phyloP scores from a whole-genome alignment of 257 asterid species.

The Jacaranda copaia region DNA sequence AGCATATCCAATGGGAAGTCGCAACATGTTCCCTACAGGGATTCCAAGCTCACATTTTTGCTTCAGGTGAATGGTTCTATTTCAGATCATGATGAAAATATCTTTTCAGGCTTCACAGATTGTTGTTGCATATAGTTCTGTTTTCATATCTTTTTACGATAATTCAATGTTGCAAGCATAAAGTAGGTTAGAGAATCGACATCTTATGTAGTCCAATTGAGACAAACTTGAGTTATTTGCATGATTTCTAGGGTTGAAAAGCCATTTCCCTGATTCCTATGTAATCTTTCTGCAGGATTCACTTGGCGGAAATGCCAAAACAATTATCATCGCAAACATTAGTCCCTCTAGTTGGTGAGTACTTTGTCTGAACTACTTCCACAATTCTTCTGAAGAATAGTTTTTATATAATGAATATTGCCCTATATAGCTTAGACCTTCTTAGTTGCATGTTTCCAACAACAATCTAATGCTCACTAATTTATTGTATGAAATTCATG shows the following conservation, averaged over 20 bases:
- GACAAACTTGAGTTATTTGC: not conserved
- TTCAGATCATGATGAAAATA: slow-evolving; percentile 31
- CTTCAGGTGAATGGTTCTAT: slow-evolving; percentile 76
- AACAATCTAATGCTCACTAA: not conserved
- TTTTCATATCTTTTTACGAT: slow-evolving; percentile 7
- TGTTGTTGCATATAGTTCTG: slow-evolving; percentile 15
- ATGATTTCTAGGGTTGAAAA: not conserved
- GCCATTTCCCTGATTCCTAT: slow-evolving; percentile 20
- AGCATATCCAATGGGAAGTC: slow-evolving; percentile 88
- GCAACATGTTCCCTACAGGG: slow-evolving; percentile 94
- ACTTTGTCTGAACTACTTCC: slow-evolving; percentile 27
- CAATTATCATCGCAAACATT: slow-evolving; percentile 90
- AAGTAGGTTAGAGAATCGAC: not conserved
- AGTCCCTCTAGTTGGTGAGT: slow-evolving; percentile 87
- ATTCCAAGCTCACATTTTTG: slow-evolving; percentile 97
- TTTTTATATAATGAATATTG: slow-evolving; percentile 10
- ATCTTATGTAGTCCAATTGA: not conserved
- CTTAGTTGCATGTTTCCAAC: slow-evolving; percentile 7
- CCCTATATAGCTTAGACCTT: slow-evolving; percentile 19
- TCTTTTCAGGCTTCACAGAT: not conserved
- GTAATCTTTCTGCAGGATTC: slow-evolving; percentile 69
- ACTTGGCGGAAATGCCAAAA: slow-evolving; percentile 97
- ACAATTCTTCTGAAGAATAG: not conserved
- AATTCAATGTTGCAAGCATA: not conserved
- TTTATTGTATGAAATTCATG: slow-evolving; percentile 29